phyloP scores from a whole-genome alignment of 192 early-diverging fungal genomes.

The Mortierella claussenii region DNA sequence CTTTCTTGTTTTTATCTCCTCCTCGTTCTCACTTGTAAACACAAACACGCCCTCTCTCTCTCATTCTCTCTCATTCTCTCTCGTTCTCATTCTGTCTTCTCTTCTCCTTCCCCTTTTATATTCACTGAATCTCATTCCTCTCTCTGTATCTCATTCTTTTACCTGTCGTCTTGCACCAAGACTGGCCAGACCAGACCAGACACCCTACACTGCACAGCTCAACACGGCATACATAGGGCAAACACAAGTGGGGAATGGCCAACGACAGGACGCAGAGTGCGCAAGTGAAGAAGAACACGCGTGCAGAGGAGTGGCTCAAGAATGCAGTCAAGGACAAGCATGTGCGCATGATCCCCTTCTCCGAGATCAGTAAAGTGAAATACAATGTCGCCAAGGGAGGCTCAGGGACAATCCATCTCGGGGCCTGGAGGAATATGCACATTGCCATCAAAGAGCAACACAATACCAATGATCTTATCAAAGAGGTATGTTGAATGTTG shows the following conservation, averaged over 20 bases:
- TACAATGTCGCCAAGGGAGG: slow-evolving; percentile 54
- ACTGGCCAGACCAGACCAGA: too few species aligned
- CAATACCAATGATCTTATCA: slow-evolving; percentile 54
- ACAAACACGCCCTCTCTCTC: not conserved
- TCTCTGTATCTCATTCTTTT: too few species aligned
- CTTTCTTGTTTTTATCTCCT: too few species aligned
- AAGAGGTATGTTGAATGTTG: slow-evolving; percentile 31
- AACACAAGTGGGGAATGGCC: slow-evolving; percentile 19
- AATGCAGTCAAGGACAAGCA: slow-evolving; percentile 53
- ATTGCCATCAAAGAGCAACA: slow-evolving; percentile 54
- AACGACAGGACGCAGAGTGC: slow-evolving; percentile 50
- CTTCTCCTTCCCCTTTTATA: too few species aligned
- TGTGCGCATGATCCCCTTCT: slow-evolving; percentile 54
- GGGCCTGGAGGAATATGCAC: slow-evolving; percentile 54
- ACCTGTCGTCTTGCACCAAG: too few species aligned
- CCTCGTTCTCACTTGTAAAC: not conserved
- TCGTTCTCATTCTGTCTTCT: too few species aligned
- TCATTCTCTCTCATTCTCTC: too few species aligned
- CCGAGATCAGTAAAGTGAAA: slow-evolving; percentile 54
- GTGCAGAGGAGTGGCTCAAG: slow-evolving; percentile 51
- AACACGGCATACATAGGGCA: too few species aligned
- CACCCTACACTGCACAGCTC: too few species aligned
- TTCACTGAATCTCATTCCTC: too few species aligned
- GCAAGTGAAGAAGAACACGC: slow-evolving; percentile 48
- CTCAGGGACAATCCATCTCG: slow-evolving; percentile 52